Base-by-base conservation (phyloP, 1,139 yeast species). In the Candida glucosophila region DNA sequence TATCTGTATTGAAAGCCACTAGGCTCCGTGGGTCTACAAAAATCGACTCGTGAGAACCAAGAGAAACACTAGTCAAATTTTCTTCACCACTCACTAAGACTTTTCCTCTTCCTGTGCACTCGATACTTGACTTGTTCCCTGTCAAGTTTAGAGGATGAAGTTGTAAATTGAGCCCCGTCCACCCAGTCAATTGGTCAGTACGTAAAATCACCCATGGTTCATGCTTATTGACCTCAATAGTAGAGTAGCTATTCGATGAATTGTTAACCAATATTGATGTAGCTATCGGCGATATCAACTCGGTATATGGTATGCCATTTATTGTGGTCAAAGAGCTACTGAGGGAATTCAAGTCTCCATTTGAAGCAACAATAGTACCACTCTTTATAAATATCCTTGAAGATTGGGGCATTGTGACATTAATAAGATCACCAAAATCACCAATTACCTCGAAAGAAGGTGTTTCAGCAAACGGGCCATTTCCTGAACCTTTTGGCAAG, bases 161-260 rank as follows among this genome's bases (percentile, higher is more conserved):
- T 14, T 44, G 36, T 10, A 62, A 32, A 28, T 55, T 49, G 24
- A 50, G 49, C 0, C 72, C 72, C 1, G 63, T 48, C 73, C 73
- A 68, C 2, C 71, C 71, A 10, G 64, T 45, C 12, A 68, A 31
- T 27, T 45, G 43, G 5, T 50, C 44, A 24, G 48, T 47, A 12
- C 51, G 50, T 6, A 46, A 28, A n/a, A 66, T 40, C 3, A 39
- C 39, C 74, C 74, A 67, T n/a, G 32, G 29, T 9, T 43, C 42
- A 7, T 31, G 27, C 21, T 32, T 19, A n/a, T n/a, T n/a, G 3
- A 45, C 31, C 5, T 53, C 48, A 18, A 59, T 34, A 5, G 55
- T 34, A 4, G 49, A 40, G 29, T 51, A 57, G 28, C 48, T 46
- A 14, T 41, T 42, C 15, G 28, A 24, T 18, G 36, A 37, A 3